Evolutionary conservation across 345 rosid species (phyloP), one percentile per base, ranked within the genome.

Genomic region (Brassica incana): DNA sequence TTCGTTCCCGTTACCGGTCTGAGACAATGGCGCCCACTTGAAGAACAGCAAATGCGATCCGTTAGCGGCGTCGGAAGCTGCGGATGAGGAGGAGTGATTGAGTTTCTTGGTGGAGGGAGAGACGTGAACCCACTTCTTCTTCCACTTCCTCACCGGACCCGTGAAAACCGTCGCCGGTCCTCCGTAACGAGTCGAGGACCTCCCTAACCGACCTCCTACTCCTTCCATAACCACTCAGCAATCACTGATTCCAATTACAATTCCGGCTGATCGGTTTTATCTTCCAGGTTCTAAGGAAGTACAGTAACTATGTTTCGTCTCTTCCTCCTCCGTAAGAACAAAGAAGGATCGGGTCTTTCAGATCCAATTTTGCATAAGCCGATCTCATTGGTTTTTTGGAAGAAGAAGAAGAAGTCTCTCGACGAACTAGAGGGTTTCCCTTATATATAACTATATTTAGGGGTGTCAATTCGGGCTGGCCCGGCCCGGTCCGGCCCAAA

Each of bases 181-280:
- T 40, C 98, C 97, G 74, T 95, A 95, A 62, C 99, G 93, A 20
- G 98, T 89, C 82, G 99, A 95, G n/a, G 99, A 91, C 43, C 99
- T 89, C 68, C 99, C 99, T 67, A 89, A 85, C 76, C 99, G 90
- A 38, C 95, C 98, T 76, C 98, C 98, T n/a, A 92, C 99, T 82
- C 98, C 99, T 85, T 95, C 99, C 99, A 95, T 95, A 45, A 38
- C 56, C 3, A 71, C 15, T 73, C 80, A 23, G 65, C 27, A 60
- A 8, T 56, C 74, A 66, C 59, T 61, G 67, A 75, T 76, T 77
- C 83, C 25, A 23, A 23, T 23, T 23, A 23, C 25, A 23, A 23
- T 23, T 23, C 2, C 25, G 25, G 25, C 25, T 23, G 25, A 23
- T 23, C 25, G 2, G 25, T 23, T 23, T 23, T 23, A 29, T 0